A percentile compares a stretch with the other conserved stretches of the same genome.
Conservation (phyloP, 2,329 filamentous ascomycete species). For the Geosmithia putterillii region DNA sequence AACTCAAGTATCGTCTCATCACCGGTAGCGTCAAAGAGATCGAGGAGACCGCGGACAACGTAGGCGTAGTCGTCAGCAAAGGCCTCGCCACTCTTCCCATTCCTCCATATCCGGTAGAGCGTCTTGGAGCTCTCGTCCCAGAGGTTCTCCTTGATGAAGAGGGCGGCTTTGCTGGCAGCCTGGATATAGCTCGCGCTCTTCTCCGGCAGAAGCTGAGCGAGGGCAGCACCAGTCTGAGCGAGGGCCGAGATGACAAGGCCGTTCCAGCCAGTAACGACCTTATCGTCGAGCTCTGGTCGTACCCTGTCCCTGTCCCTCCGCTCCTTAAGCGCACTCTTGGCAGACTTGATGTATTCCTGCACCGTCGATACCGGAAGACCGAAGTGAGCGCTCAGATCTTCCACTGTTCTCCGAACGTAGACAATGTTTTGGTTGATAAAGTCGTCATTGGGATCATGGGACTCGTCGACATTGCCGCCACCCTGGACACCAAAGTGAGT, state of each 20-base stretch:
- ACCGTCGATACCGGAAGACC: slow-evolving; percentile 59
- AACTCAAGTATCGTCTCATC: slow-evolving; percentile 66
- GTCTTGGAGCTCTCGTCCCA: slow-evolving; percentile 52
- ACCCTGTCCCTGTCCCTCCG: slow-evolving; percentile 65
- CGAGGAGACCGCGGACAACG: slow-evolving; percentile 67
- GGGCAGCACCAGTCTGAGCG: slow-evolving; percentile 57
- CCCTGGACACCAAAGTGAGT: slow-evolving; percentile 74
- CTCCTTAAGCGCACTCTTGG: slow-evolving; percentile 54
- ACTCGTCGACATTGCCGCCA: slow-evolving; percentile 74
- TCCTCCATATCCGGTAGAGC: slow-evolving; percentile 64
- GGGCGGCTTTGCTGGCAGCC: slow-evolving; percentile 55
- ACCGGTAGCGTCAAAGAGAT: slow-evolving; percentile 73
- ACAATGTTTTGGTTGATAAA: slow-evolving; percentile 91
- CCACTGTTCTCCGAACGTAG: slow-evolving; percentile 53
- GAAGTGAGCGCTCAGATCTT: slow-evolving; percentile 63
- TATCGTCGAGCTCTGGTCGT: slow-evolving; percentile 71
- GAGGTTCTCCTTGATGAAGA: slow-evolving; percentile 61
- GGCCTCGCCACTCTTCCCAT: slow-evolving; percentile 50
- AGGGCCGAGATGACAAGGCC: slow-evolving; percentile 77
- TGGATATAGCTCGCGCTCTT: slow-evolving; percentile 48
- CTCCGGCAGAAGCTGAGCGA: slow-evolving; percentile 47
- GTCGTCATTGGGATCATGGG: slow-evolving; percentile 83
- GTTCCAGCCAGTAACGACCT: slow-evolving; percentile 80
- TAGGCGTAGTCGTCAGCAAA: slow-evolving; percentile 96
- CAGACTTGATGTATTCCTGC: slow-evolving; percentile 51